Percentiles rank a stretch among this genome's conserved stretches.
phyloP scores from a whole-genome alignment of 2,329 filamentous ascomycete species.

The Basipetospora sp. region DNA sequence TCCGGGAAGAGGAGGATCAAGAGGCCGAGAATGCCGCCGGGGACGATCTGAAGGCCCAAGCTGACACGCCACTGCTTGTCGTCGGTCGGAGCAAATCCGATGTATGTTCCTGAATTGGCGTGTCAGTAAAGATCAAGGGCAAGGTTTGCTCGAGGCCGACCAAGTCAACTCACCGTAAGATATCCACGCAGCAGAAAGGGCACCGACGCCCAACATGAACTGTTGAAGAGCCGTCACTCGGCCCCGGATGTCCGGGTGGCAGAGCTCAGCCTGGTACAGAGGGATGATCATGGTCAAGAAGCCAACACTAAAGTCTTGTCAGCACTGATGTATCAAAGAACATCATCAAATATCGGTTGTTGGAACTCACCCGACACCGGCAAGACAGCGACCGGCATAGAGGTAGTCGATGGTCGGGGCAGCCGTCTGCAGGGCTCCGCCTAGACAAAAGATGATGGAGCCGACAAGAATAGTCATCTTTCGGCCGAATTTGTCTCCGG shows the following conservation, averaged over 20 bases:
- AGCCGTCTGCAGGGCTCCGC: constrained; percentile 59
- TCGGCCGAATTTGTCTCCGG: constrained; percentile 51
- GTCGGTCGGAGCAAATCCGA: constrained; percentile 15
- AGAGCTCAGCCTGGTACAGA: constrained; percentile 65
- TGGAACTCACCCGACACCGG: constrained; percentile 39
- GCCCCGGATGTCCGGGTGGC: constrained; percentile 64
- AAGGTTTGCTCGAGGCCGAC: constrained; percentile 5
- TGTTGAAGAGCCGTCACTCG: constrained; percentile 63
- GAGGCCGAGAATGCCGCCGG: constrained; percentile 46
- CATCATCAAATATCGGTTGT: neutral
- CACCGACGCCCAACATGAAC: constrained; percentile 68
- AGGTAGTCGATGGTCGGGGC: constrained; percentile 45
- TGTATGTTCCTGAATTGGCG: constrained; percentile 15
- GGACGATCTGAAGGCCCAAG: constrained; percentile 57
- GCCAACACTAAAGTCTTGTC: constrained; percentile 35
- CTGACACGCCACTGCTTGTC: constrained; percentile 22
- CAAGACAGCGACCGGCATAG: constrained; percentile 53
- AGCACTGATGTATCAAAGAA: neutral
- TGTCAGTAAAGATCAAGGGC: constrained; percentile 4
- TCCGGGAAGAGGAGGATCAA: constrained; percentile 61
- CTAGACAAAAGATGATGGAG: constrained; percentile 55
- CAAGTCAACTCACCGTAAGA: constrained; percentile 51
- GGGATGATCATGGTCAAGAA: constrained; percentile 29
- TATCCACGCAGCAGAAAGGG: constrained; percentile 59
- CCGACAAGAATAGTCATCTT: constrained; percentile 58